Percentiles rank a stretch among this genome's conserved stretches.
Evolutionary conservation across 441 rosid genomes (phyloP).

Genomic region (Populus hybrid): DNA sequence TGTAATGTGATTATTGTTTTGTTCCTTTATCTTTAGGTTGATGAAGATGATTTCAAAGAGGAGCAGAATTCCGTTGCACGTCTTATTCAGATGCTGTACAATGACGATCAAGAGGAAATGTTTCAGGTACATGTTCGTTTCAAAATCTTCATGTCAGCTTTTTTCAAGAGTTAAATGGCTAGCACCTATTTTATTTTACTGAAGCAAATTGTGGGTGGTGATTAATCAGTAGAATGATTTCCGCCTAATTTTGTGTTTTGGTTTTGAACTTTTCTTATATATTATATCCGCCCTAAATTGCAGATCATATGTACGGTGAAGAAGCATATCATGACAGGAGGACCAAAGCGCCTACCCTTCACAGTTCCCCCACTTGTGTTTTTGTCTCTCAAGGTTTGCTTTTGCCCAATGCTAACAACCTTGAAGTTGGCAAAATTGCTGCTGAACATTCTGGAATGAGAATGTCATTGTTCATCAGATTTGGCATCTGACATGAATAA

Average conservation of each 20-base stretch:
- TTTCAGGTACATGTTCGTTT: conserved; percentile 59
- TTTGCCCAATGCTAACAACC: conserved; percentile 8
- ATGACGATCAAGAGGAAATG: conserved; percentile 94
- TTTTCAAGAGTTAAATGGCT: too few relatives aligned
- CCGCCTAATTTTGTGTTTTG: not conserved
- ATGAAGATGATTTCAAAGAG: conserved; percentile 94
- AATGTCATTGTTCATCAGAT: not conserved
- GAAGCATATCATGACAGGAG: conserved; percentile 85
- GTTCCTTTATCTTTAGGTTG: conserved; percentile 47
- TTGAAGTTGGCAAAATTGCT: not conserved
- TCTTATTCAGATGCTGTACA: conserved; percentile 84
- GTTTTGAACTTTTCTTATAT: not conserved
- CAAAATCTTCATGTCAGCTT: not conserved
- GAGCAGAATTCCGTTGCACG: conserved; percentile 98
- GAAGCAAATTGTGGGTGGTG: too few relatives aligned
- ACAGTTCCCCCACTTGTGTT: conserved; percentile 89
- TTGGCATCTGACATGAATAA: not conserved
- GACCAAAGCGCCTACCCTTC: conserved; percentile 79
- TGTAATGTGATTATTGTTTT: not conserved
- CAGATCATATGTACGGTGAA: conserved; percentile 71
- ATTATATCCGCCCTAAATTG: conserved; percentile 19
- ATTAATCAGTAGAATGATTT: not conserved
- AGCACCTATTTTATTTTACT: too few relatives aligned
- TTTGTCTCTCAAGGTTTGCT: conserved; percentile 81
- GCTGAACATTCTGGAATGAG: not conserved